These are phyloP conservation scores for Epichloe festucae DNA, from an alignment of 2,329 filamentous ascomycete species.

Conservation along the genomic window DNA sequence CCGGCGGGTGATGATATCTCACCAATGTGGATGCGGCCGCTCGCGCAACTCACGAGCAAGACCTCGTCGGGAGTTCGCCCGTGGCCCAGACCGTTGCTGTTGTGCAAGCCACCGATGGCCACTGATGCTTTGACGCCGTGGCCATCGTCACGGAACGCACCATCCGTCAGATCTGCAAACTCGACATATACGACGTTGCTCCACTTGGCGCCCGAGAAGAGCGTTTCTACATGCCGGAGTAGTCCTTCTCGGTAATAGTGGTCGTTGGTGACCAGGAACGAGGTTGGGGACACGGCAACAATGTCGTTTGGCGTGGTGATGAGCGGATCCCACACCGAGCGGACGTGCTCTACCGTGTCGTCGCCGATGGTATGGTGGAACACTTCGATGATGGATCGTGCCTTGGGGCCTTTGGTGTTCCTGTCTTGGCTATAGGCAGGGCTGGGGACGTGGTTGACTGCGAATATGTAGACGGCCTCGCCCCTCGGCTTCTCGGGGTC, in stretches of 20 bases:
- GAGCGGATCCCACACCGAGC: conserved; percentile 38
- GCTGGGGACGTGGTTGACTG: conserved; percentile 45
- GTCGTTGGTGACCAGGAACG: conserved; percentile 49
- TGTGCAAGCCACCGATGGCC: conserved; percentile 32
- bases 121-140: conserved; percentile 28
- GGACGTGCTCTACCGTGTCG: conserved; percentile 29
- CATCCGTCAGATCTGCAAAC: conserved; percentile 15
- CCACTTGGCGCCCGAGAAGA: conserved; percentile 30
- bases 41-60: conserved; percentile 27
- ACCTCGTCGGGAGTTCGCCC: conserved; percentile 29
- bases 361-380: conserved; percentile 40
- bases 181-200: conserved; percentile 34
- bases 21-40: conserved; percentile 34
- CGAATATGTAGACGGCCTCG: conserved; percentile 43
- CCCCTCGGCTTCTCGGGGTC: conserved; percentile 25
- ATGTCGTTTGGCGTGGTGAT: conserved; percentile 48
- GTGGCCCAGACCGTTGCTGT: conserved; percentile 44
- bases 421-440: conserved; percentile 19
- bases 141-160: conserved; percentile 11
- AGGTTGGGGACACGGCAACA: conserved; percentile 29
- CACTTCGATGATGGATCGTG: conserved; percentile 42
- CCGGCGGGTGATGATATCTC: conserved; percentile 11
- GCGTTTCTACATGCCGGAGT: conserved; percentile 33
- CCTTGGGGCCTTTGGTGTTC: conserved; percentile 20
- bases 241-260: conserved; percentile 37